Base-by-base conservation (phyloP, 2,329 filamentous ascomycete genomes). In the Leptographium wingfieldii region DNA sequence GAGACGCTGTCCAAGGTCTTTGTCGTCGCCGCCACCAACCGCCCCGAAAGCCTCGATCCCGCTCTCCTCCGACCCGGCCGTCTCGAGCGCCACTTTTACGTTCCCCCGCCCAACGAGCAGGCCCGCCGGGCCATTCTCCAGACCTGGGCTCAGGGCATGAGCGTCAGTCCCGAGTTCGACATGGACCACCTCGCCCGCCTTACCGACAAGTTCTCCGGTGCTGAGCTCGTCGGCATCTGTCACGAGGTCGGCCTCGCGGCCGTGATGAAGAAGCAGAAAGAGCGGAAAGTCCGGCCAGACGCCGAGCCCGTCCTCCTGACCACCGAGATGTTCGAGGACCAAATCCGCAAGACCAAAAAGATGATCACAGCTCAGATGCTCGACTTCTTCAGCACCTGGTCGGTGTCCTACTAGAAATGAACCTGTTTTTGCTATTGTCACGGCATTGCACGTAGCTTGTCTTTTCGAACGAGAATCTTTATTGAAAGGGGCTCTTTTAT, bases 1-100 rank as follows among this genome's bases (percentile, higher is more conserved):
- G 90, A 96, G 71, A 79, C 86, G 48, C 77, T 95, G 25, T 86
- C 86, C 59, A 88, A 88, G 60, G 91, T 97, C 0, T 81, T 95
- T 61, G 86, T 96, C 16, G 82, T 97, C 22, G 92, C 90, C 0
- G 92, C 92, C 2, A 97, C 92, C 0, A 97, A 97, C 73, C 84
- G 90, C 58, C 92, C 92, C 0, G 88, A 95, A 67, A 80, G 86
- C 1, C 81, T 97, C 25, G 92, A 97, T 69, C 83, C 89, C 0
- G 92, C 92, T 0, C 79, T 97, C 40, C 82, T 96, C 69, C 83
- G 92, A 0, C 88, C 90, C 0, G 92, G 92, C 1, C 82, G 92
- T 33, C 89, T 97, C 70, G 90, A 95, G 68, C 82, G 87, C 65
- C 79, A 91, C 40, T 81, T 96, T 54, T 96, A 95, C 70, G 89